phyloP scores from a whole-genome alignment of 2,329 filamentous ascomycete genomes.

The Fusarium coicis region DNA sequence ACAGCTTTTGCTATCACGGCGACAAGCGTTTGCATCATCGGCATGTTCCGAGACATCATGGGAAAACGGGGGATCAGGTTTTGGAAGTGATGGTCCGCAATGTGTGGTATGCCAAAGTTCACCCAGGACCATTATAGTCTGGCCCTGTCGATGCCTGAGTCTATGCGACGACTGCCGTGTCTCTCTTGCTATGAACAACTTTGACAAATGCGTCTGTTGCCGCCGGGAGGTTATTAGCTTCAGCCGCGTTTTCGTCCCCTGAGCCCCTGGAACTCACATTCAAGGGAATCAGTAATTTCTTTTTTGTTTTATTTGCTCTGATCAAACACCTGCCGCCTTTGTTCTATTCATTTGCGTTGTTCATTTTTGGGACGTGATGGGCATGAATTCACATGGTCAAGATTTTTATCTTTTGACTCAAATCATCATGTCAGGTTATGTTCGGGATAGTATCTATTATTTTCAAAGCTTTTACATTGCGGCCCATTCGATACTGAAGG shows the following conservation, averaged over 20 bases:
- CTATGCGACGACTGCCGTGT: constrained; percentile 96
- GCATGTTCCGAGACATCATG: constrained; percentile 57
- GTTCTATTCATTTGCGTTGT: neutral
- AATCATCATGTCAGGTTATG: constrained; percentile 11
- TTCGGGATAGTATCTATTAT: constrained; percentile 21
- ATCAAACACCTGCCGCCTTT: constrained; percentile 44
- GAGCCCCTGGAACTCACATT: neutral
- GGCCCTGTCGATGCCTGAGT: constrained; percentile 95
- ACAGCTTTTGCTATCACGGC: constrained; percentile 66
- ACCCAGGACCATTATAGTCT: constrained; percentile 90
- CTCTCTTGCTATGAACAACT: constrained; percentile 95
- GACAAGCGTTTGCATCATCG: constrained; percentile 43
- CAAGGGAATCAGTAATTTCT: neutral
- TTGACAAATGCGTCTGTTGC: constrained; percentile 95
- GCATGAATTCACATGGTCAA: constrained; percentile 5
- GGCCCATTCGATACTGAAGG: constrained; percentile 93
- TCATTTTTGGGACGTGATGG: constrained; percentile 27
- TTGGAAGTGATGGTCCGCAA: constrained; percentile 78
- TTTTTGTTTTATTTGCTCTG: neutral
- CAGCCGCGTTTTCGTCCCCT: constrained; percentile 88
- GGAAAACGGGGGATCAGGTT: constrained; percentile 77
- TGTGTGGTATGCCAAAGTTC: constrained; percentile 93
- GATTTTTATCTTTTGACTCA: constrained; percentile 5
- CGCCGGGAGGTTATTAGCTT: constrained; percentile 89
- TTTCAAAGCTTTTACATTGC: constrained; percentile 73